Percentiles rank a stretch among this genome's conserved stretches.
Conservation (phyloP, 805 yeast species). For the Lachancea quebecensis region DNA sequence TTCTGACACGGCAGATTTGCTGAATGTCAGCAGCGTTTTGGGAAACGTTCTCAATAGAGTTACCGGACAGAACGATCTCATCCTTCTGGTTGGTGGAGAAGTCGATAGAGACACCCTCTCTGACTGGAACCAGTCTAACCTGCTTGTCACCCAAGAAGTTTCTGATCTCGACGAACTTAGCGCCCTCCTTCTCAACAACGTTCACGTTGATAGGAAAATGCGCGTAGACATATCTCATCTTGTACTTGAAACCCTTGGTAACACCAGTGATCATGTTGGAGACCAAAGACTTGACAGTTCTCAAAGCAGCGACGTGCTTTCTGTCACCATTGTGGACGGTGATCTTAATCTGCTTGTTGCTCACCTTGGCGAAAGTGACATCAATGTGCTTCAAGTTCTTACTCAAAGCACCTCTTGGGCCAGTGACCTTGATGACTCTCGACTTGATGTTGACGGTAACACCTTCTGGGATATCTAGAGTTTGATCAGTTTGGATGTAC, state of each 20-base stretch:
- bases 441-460: slow-evolving; percentile 88
- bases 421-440: slow-evolving; percentile 82
- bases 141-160: slow-evolving; percentile 99
- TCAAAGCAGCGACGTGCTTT: slow-evolving; percentile 99
- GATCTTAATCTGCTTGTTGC: slow-evolving; percentile 69
- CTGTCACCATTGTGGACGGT: slow-evolving; percentile 98
- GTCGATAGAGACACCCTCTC: slow-evolving; percentile 84
- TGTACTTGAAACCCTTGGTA: slow-evolving; percentile 98
- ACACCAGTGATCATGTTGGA: slow-evolving; percentile 97
- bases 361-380: slow-evolving; percentile 81
- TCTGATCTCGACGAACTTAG: slow-evolving; percentile 85
- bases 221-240: slow-evolving; percentile 99
- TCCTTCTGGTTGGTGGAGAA: slow-evolving; percentile 83
- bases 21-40: slow-evolving; percentile 98
- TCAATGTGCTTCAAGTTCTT: slow-evolving; percentile 95
- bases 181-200: slow-evolving; percentile 72
- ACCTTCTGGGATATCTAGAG: slow-evolving; percentile 82
- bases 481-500: slow-evolving; percentile 82
- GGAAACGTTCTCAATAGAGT: slow-evolving; percentile 95
- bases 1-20: slow-evolving; percentile 96
- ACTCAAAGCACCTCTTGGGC: slow-evolving; percentile 93
- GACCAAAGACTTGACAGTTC: slow-evolving; percentile 95
- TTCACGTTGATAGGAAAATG: slow-evolving; percentile 99
- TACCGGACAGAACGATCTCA: slow-evolving; percentile 87
- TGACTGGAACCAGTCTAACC: slow-evolving; percentile 80